Evolutionary conservation across 2,329 filamentous ascomycete genomes (phyloP), one percentile per base, ranked within the genome.

Genomic region (Aspergillus melleus): DNA sequence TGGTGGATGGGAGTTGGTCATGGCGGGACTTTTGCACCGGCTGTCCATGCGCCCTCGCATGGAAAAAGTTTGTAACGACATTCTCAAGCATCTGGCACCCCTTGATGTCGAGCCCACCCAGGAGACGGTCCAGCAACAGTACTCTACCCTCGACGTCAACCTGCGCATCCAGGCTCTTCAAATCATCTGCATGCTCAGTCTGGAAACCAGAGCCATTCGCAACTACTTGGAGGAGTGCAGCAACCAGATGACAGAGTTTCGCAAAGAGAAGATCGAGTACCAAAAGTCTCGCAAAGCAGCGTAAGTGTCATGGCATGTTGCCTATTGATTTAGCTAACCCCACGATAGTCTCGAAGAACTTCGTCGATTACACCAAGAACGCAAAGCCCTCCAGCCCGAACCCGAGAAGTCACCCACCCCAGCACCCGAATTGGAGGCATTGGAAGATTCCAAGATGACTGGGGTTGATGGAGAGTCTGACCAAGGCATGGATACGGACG

Each of bases 201-300:
- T 93, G 58, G 89, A 92, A 70, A 97, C 95, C 0, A 93, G 92
- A 72, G 88, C 90, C 2, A 86, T 98, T 66, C 88, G 94, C 55
- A 88, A 87, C 16, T 96, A 96, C 72, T 90, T 99, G 82, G 92
- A 96, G 66, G 89, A 94, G 63, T 96, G 93, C 77, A 92, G 90
- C 64, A 91, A 94, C 71, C 90, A 92, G 56, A 97, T 98, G 93
- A 99, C 95, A 1, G 87, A 88, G 57, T 92, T 96, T 71, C 88
- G 95, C 53, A 99, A 99, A 76, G 90, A 96, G 73, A 97, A 96
- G 79, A 96, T 97, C 62, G 91, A 96, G 65, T 90, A 88, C 77
- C 94, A 98, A 77, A 86, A 92, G 65, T 86, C 90, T 67, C 88
- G 90, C 64, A 89, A 88, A 74, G 77, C 80, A 66, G 76, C 81